Evolutionary conservation across 2,329 filamentous ascomycete species (phyloP).

Genomic region (Nannizziopsis arthrosporioides): DNA sequence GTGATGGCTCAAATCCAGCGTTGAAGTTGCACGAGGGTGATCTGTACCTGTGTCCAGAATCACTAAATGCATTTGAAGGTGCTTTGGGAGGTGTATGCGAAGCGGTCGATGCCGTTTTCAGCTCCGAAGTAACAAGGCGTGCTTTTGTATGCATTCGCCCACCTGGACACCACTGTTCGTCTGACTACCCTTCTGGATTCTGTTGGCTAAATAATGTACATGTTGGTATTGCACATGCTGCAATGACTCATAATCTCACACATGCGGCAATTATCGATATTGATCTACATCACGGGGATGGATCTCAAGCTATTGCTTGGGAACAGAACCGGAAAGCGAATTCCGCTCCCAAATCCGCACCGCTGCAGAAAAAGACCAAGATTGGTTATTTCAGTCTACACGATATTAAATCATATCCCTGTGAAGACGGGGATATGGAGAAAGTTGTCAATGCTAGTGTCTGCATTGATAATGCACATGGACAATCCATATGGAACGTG

Average conservation of each 20-base stretch:
- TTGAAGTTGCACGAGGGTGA: slow-evolving; percentile 71
- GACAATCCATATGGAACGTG: slow-evolving; percentile 91
- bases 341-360: slow-evolving; percentile 55
- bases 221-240: slow-evolving; percentile 85
- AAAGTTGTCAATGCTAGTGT: slow-evolving; percentile 90
- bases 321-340: slow-evolving; percentile 65
- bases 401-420: slow-evolving; percentile 97
- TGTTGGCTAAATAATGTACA: slow-evolving; percentile 99
- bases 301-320: slow-evolving; percentile 93
- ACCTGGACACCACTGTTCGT: slow-evolving; percentile 90
- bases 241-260: slow-evolving; percentile 71
- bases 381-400: slow-evolving; percentile 96
- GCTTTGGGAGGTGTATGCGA: slow-evolving; percentile 88
- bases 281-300: slow-evolving; percentile 83
- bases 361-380: slow-evolving; percentile 66
- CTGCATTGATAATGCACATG: slow-evolving; percentile 87
- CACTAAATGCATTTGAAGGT: slow-evolving; percentile 75
- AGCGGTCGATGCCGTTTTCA: slow-evolving; percentile 76
- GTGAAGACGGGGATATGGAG: slow-evolving; percentile 81
- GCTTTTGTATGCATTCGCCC: slow-evolving; percentile 89
- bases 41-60: slow-evolving; percentile 79
- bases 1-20: slow-evolving; percentile 32
- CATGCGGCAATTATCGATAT: slow-evolving; percentile 92
- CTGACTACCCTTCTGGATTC: slow-evolving; percentile 81
- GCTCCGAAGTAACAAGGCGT: slow-evolving; percentile 50